phyloP scores from a whole-genome alignment of 495 filamentous ascomycete genomes.

The Poronia punctata region DNA sequence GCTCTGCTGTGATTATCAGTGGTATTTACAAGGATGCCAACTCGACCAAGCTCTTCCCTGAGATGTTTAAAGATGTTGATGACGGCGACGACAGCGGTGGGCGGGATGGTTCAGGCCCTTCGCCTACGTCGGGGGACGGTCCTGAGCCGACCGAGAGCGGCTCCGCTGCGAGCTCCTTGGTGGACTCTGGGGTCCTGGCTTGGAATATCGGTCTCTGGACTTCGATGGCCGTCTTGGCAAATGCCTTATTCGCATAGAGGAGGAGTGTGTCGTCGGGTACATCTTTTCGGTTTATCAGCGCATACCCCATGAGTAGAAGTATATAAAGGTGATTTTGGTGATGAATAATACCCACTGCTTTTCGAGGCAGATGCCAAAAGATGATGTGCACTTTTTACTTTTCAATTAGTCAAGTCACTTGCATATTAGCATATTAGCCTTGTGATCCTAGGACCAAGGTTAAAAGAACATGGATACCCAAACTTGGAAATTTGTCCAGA shows the following conservation, averaged over 20 bases:
- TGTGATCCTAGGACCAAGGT: no score
- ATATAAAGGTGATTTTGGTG: no score
- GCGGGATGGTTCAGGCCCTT: conserved; percentile 22
- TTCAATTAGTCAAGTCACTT: no score
- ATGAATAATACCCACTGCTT: no score
- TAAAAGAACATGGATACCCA: no score
- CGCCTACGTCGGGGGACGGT: conserved; percentile 21
- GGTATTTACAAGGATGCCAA: conserved; percentile 46
- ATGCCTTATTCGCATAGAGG: conserved; percentile 1
- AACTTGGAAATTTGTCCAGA: no score
- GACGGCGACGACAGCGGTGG: conserved; percentile 26
- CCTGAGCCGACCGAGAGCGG: conserved; percentile 4
- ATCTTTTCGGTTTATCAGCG: no score
- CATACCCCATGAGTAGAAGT: no score
- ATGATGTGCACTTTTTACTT: no score
- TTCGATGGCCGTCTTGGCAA: background rate
- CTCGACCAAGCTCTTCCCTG: conserved; percentile 27
- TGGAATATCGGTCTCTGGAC: conserved; percentile 9
- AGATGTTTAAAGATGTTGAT: conserved; percentile 12
- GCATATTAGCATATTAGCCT: no score
- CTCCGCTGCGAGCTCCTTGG: conserved; percentile 7
- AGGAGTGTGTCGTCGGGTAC: background rate
- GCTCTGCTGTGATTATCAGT: conserved; percentile 35
- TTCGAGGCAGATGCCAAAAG: no score
- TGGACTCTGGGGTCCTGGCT: background rate